Base-by-base conservation (phyloP, 108 stramenopile genomes). In the Fistulifera pelliculosa region DNA sequence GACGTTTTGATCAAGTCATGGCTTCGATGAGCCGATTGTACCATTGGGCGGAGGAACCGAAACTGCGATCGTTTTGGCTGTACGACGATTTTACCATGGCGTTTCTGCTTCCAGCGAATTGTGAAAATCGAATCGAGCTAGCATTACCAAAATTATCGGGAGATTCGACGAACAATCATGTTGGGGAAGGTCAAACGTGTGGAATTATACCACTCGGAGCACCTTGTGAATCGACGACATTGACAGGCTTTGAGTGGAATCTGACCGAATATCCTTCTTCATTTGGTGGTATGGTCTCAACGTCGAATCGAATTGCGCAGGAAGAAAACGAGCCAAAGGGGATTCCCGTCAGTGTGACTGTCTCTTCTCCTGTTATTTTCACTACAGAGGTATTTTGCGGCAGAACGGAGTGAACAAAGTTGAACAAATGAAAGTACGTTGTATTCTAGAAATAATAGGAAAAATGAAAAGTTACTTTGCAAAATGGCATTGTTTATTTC, bases 1-100 rank as follows among this genome's bases (percentile, higher is more conserved):
- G 89, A 17, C 70, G 89, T 47, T 91, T 91, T 41, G 89, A 91
- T 55, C 89, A 91, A 67, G 85, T 85, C 74, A 91, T 91, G 89
- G 89, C 69, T 25, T 67, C 69, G 38, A 61, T 91, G 23, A 76
- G 81, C 40, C 79, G 85, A 4, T 54, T 87, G 7, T 83, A 62
- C 50, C 66, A 65, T n/a, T 86, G 85, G 83, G 74, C 70, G 1
- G 39, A 53, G 18, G 62, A 52, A 8, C 54, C 75, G 21, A 57
- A 70, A 7, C 61, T 58, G 41, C 31, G 8, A 35, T 61, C 58
- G 41, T 16, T 91, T 49, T 76, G 64, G 17, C 38, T 87, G 41
- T 87, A 85, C 45, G 67, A 70, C 54, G 83, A 91, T 28, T 69
- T 83, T 47, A 91, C 77, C 10, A 77, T 71, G 56, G 83, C 85